phyloP scores from a whole-genome alignment of 306 rosid genomes.

The Sphenostylis stenocarpa region DNA sequence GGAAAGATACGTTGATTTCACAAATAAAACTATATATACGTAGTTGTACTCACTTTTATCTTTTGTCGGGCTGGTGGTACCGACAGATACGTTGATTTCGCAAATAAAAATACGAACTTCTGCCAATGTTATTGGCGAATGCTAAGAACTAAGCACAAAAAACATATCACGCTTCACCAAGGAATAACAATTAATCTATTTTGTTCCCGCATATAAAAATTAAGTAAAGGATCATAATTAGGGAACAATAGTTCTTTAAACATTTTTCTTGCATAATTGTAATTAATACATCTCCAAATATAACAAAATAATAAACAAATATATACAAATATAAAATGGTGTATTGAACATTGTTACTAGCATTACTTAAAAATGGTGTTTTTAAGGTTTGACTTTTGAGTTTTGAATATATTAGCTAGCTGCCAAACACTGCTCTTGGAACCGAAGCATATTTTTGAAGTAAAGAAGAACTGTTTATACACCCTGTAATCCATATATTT shows the following conservation, averaged over 20 bases:
- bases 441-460: conserved; percentile 13
- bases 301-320: too few species aligned
- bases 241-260: neutral
- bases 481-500: neutral
- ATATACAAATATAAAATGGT: too few species aligned
- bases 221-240: too few species aligned
- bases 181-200: too few species aligned
- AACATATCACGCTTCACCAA: too few species aligned
- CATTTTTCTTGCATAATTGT: neutral
- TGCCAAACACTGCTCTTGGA: neutral
- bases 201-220: too few species aligned
- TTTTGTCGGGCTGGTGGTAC: neutral
- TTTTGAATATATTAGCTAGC: conserved; percentile 2
- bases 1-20: too few species aligned
- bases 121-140: neutral
- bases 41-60: neutral
- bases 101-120: neutral
- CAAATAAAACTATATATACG: too few species aligned
- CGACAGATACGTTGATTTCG: neutral
- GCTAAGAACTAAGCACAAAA: too few species aligned
- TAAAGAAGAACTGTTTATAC: neutral
- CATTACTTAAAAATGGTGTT: too few species aligned
- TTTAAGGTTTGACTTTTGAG: conserved; percentile 37
- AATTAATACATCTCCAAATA: too few species aligned
- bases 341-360: too few species aligned